Evolutionary conservation across 2,329 filamentous ascomycete species (phyloP).

Genomic region (Ascochyta rabiei): DNA sequence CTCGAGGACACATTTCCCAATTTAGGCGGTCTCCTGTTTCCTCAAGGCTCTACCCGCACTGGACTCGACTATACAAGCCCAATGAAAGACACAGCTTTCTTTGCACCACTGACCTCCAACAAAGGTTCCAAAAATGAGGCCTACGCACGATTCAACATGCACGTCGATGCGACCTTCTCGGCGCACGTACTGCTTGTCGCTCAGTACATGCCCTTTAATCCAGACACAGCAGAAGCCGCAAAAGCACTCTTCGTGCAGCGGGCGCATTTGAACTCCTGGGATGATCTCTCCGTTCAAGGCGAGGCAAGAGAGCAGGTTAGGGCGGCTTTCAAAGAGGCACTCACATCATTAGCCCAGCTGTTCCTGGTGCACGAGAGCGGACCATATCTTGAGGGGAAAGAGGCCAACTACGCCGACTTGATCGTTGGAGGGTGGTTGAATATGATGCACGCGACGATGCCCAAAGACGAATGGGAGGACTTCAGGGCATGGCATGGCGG

Average conservation of each 20-base stretch:
- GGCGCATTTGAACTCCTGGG: constrained; percentile 52
- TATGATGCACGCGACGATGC: constrained; percentile 53
- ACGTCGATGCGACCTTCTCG: constrained; percentile 62
- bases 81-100: constrained; percentile 31
- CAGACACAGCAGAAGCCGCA: constrained; percentile 51
- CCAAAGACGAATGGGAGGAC: constrained; percentile 55
- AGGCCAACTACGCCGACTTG: constrained; percentile 60
- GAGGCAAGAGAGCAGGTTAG: constrained; percentile 51
- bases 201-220: constrained; percentile 58
- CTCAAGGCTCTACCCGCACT: constrained; percentile 37
- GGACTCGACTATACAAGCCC: constrained; percentile 51
- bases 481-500: constrained; percentile 58
- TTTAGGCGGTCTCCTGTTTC: constrained; percentile 58
- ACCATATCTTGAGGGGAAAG: constrained; percentile 57
- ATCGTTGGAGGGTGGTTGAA: constrained; percentile 64
- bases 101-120: constrained; percentile 46
- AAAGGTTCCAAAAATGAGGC: constrained; percentile 45
- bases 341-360: constrained; percentile 53
- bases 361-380: constrained; percentile 51
- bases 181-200: constrained; percentile 51
- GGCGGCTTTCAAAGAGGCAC: constrained; percentile 49
- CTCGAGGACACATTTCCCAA: constrained; percentile 60
- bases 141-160: constrained; percentile 56
- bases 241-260: constrained; percentile 59
- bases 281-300: constrained; percentile 46